phyloP scores from a whole-genome alignment of 1,139 yeast genomes.

The Yamadazyma atmosphaerica region DNA sequence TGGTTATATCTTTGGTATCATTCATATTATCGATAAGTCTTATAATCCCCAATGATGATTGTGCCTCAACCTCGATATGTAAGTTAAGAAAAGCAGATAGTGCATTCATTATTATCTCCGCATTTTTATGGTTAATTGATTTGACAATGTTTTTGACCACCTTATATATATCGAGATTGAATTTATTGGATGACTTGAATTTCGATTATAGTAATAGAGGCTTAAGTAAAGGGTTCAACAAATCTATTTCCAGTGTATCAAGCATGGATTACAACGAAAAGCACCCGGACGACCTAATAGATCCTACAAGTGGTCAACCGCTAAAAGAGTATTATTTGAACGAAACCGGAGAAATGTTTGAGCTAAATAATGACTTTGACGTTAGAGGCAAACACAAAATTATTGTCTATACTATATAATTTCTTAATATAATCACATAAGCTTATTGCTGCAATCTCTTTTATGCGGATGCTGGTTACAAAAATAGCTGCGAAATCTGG shows the following conservation, averaged over 20 bases:
- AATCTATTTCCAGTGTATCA: constrained; percentile 13
- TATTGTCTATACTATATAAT: constrained; percentile 31
- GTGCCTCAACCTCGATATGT: constrained; percentile 26
- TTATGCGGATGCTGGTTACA: neutral
- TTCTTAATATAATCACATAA: neutral
- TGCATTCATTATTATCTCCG: constrained; percentile 39
- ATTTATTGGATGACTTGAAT: constrained; percentile 36
- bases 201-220: constrained; percentile 34
- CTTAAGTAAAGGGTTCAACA: constrained; percentile 14
- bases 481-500: constrained; percentile 5
- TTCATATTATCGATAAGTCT: constrained; percentile 31
- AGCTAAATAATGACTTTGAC: constrained; percentile 27
- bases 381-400: constrained; percentile 30
- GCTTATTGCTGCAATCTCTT: too few relatives aligned
- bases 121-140: constrained; percentile 42
- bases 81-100: constrained; percentile 36
- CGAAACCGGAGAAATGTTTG: constrained; percentile 39
- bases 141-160: constrained; percentile 43
- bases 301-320: constrained; percentile 18
- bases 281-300: constrained; percentile 11
- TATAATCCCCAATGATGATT: constrained; percentile 24
- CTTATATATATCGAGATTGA: constrained; percentile 39
- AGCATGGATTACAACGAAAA: constrained; percentile 8
- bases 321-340: constrained; percentile 31
- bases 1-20: constrained; percentile 32